Conservation (phyloP, 179 eudicot species). For the Amaranthus tricolor region DNA sequence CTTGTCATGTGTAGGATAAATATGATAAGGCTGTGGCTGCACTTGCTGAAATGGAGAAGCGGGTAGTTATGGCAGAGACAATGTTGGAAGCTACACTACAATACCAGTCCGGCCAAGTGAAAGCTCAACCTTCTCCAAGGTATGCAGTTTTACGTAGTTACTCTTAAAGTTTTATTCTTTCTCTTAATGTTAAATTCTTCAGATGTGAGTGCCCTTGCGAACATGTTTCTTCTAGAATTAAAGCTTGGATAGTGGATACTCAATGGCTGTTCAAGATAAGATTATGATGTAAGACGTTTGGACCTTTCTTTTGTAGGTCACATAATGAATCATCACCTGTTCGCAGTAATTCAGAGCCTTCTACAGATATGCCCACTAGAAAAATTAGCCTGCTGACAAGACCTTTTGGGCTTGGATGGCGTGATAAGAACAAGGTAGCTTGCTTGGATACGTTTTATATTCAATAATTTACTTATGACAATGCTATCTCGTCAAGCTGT, state of each 20-base stretch:
- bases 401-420: conserved; percentile 98
- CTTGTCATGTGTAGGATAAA: conserved; percentile 59
- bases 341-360: conserved; percentile 49
- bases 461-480: neutral
- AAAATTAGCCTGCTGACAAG: conserved; percentile 79
- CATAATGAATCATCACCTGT: conserved; percentile 47
- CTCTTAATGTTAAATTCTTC: neutral
- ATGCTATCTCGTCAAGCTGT: neutral
- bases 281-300: conserved; percentile 11
- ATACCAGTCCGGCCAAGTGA: conserved; percentile 89
- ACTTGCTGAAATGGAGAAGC: conserved; percentile 87
- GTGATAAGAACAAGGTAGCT: conserved; percentile 80
- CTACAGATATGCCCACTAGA: conserved; percentile 58
- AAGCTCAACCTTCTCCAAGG: conserved; percentile 89
- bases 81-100: conserved; percentile 99
- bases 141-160: conserved; percentile 25
- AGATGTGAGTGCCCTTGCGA: neutral
- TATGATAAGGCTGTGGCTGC: conserved; percentile 68
- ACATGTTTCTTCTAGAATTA: neutral
- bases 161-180: neutral
- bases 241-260: neutral
- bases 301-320: conserved; percentile 43
- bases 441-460: conserved; percentile 7
- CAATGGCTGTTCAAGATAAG: neutral
- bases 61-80: conserved; percentile 94